Evolutionary conservation across 371 early-diverging fungal species (phyloP), one percentile per base, ranked within the genome.

Genomic region (Mucor irregularis): DNA sequence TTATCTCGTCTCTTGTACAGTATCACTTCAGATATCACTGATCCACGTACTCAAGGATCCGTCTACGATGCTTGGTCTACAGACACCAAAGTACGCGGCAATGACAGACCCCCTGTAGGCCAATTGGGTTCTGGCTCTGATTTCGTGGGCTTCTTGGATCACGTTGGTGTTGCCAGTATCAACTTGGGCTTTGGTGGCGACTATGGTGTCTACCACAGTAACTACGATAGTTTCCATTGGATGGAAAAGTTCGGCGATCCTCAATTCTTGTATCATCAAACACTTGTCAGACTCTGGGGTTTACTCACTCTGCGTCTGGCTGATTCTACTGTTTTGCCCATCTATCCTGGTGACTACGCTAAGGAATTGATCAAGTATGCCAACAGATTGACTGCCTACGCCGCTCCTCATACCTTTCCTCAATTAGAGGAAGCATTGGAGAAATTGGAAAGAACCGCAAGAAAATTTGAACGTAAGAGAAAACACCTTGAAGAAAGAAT

Each of bases 171-270:
- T 37, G 69, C 85, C 14, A 71, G 82, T 26, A 30, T 85, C 3
- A 70, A 76, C 48, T 34, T 88, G 42, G 53, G 59, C 19, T 87
- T 88, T 56, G 31, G 30, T 0, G 81, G 79, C 9, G 66, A 68
- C 22, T 69, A 76, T 44, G 88, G 88, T 35, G 75, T 84, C 0
- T 85, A 84, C 42, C 89, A 88, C 61, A 85, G 85, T 52, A 83
- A 78, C 56, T 88, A 87, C 63, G 84, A 87, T 58, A 53, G 81
- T 24, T 42, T 24, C 24, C 24, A 42, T 24, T 42, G 42, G 42
- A 85, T 88, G 83, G 68, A 73, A 6, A 75, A 82, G 43, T 86
- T 78, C 61, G 79, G 85, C 26, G 89, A 88, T 56, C 84, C 89
- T 3, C 66, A 61, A 5, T 84, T 80, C 58, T 54, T 74, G 21